Evolutionary conservation across 768 basidiomycete species (phyloP).

Genomic region (Tricholoma flavovirens): DNA sequence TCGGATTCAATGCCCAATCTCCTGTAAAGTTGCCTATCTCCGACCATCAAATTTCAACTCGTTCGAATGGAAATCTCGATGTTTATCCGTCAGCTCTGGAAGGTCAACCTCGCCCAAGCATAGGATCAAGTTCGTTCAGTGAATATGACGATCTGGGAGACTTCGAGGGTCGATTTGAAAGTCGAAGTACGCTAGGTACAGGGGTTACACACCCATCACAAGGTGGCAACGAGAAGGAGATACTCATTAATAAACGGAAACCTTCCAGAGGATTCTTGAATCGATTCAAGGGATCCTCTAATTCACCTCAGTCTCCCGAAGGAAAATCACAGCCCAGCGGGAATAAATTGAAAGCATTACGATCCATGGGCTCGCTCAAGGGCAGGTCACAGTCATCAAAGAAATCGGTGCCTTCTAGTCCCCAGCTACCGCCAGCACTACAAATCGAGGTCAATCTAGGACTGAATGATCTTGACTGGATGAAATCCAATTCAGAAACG

Average conservation of each 20-base stretch:
- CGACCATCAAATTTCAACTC: slow-evolving; percentile 23
- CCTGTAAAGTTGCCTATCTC: slow-evolving; percentile 16
- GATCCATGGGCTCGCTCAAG: slow-evolving; percentile 79
- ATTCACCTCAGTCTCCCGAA: slow-evolving; percentile 39
- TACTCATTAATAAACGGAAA: slow-evolving; percentile 42
- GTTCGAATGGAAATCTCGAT: slow-evolving; percentile 22
- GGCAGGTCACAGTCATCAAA: slow-evolving; percentile 37
- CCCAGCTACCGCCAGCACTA: slow-evolving; percentile 48
- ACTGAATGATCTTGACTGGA: slow-evolving; percentile 52
- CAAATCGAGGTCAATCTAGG: slow-evolving; percentile 53
- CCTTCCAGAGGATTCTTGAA: slow-evolving; percentile 64
- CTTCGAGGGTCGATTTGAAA: slow-evolving; percentile 83
- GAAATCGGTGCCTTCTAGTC: slow-evolving; percentile 40
- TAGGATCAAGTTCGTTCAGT: slow-evolving; percentile 69
- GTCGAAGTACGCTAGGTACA: slow-evolving; percentile 64
- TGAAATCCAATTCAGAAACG: slow-evolving; percentile 23
- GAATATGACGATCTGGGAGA: slow-evolving; percentile 86
- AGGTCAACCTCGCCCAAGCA: slow-evolving; percentile 55
- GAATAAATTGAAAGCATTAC: slow-evolving; percentile 64
- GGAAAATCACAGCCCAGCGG: slow-evolving; percentile 32
- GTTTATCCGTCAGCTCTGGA: slow-evolving; percentile 31
- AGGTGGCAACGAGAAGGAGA: slow-evolving; percentile 29
- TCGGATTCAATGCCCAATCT: slow-evolving; percentile 63
- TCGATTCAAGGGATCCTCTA: slow-evolving; percentile 47
- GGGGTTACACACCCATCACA: slow-evolving; percentile 23